Conservation (phyloP, 2,329 filamentous ascomycete species). For the Monilinia fructicola region DNA sequence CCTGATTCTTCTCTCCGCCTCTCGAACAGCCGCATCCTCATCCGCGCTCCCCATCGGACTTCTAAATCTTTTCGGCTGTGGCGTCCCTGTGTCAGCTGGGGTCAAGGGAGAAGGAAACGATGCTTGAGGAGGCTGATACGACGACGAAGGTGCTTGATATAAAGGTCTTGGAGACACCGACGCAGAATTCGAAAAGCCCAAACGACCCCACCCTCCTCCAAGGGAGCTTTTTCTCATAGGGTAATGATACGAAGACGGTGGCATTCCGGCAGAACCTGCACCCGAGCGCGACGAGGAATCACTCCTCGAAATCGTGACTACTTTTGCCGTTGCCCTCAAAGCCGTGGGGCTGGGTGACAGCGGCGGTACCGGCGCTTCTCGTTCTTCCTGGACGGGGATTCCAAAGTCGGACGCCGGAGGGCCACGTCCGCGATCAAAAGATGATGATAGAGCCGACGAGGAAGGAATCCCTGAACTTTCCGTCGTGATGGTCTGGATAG, state of each 20-base stretch:
- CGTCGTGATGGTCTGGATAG: conserved; percentile 11
- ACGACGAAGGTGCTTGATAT: background rate
- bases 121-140: background rate
- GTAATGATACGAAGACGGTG: background rate
- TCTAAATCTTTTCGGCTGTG: background rate
- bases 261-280: background rate
- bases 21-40: conserved; percentile 9
- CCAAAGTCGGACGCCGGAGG: background rate
- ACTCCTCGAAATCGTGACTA: conserved; percentile 1
- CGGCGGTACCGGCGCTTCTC: background rate
- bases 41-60: conserved; percentile 12
- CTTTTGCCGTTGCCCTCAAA: conserved; percentile 3
- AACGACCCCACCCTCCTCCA: background rate
- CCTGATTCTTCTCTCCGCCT: conserved; percentile 19
- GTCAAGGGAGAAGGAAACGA: background rate
- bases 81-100: background rate
- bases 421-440: background rate
- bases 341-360: background rate
- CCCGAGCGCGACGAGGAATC: background rate
- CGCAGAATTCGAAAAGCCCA: background rate
- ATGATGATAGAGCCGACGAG: conserved; percentile 7
- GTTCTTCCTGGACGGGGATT: background rate
- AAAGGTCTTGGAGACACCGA: background rate
- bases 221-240: background rate
- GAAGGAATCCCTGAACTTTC: conserved; percentile 13